Evolutionary conservation across 208 protist genomes (phyloP).

Genomic region (Trichomonas vaginalis): DNA sequence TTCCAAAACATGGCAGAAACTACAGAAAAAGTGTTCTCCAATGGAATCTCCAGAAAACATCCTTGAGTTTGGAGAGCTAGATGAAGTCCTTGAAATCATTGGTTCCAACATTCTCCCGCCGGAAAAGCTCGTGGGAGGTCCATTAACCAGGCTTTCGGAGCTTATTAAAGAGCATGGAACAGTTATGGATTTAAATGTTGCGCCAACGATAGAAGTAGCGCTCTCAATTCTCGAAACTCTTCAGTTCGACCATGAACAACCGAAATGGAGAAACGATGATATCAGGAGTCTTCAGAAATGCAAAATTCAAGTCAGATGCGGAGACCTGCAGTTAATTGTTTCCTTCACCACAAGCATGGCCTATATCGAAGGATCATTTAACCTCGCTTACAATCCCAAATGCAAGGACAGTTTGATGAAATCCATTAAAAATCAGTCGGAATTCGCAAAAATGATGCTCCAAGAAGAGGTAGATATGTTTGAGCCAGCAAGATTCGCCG

Average conservation of each 20-base stretch:
- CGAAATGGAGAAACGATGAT: not conserved
- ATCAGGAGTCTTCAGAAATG: not conserved
- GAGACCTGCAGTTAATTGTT: not conserved
- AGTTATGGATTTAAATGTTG: not conserved
- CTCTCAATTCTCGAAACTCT: not conserved
- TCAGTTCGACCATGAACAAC: not conserved
- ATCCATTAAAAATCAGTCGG: not conserved
- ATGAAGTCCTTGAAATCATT: not conserved
- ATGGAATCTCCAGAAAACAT: not conserved
- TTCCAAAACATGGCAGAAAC: not conserved
- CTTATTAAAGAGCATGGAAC: not conserved
- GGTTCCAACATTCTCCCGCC: not conserved
- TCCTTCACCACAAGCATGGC: not conserved
- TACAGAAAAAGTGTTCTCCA: not conserved
- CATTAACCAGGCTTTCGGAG: not conserved
- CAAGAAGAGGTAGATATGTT: not conserved
- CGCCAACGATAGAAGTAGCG: not conserved
- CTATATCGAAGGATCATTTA: not conserved
- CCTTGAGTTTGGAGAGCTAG: not conserved
- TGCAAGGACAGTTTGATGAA: not conserved
- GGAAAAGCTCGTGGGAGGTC: not conserved
- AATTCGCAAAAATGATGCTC: not conserved
- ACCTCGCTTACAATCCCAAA: not conserved
- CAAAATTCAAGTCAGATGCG: not conserved
- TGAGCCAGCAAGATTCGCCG: not conserved